Conservation (phyloP, 2,329 filamentous ascomycete genomes). For the Hypoxylon sp. region DNA sequence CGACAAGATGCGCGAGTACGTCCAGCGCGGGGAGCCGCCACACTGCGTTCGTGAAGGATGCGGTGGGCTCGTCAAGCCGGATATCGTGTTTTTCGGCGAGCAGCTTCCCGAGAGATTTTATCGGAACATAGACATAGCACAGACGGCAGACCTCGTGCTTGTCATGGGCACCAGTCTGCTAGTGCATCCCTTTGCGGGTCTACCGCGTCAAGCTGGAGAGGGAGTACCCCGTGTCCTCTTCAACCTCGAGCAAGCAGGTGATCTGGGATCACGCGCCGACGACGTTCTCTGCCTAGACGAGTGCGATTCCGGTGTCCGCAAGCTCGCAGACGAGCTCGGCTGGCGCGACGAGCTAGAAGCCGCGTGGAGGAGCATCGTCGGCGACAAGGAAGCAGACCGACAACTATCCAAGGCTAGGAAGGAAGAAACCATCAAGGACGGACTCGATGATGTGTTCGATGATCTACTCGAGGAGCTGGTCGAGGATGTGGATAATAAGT, state of each 20-base stretch:
- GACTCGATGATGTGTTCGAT: slow-evolving; percentile 50
- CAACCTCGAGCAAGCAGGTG: slow-evolving; percentile 85
- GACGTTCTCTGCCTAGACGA: slow-evolving; percentile 86
- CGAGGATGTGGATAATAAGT: slow-evolving; percentile 45
- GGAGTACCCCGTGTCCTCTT: slow-evolving; percentile 81
- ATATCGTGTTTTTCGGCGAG: slow-evolving; percentile 93
- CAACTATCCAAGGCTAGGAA: slow-evolving; percentile 52
- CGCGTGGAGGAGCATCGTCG: slow-evolving; percentile 75
- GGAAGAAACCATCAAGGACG: slow-evolving; percentile 51
- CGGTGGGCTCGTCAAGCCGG: slow-evolving; percentile 85
- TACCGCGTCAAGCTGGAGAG: slow-evolving; percentile 71
- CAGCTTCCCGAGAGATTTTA: slow-evolving; percentile 69
- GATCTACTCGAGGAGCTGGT: slow-evolving; percentile 45
- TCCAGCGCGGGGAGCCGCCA: slow-evolving; percentile 74
- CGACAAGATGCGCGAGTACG: slow-evolving; percentile 74
- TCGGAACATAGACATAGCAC: slow-evolving; percentile 60
- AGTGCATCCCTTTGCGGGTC: slow-evolving; percentile 87
- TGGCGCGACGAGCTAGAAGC: slow-evolving; percentile 86
- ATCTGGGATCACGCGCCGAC: slow-evolving; percentile 77
- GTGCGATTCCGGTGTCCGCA: slow-evolving; percentile 83
- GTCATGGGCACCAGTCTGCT: slow-evolving; percentile 88
- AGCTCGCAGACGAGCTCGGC: slow-evolving; percentile 80
- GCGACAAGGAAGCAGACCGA: slow-evolving; percentile 64
- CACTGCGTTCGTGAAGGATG: slow-evolving; percentile 70
- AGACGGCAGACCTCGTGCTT: slow-evolving; percentile 77